Evolutionary conservation across 2,329 filamentous ascomycete species (phyloP).

Genomic region (Beauveria australis): DNA sequence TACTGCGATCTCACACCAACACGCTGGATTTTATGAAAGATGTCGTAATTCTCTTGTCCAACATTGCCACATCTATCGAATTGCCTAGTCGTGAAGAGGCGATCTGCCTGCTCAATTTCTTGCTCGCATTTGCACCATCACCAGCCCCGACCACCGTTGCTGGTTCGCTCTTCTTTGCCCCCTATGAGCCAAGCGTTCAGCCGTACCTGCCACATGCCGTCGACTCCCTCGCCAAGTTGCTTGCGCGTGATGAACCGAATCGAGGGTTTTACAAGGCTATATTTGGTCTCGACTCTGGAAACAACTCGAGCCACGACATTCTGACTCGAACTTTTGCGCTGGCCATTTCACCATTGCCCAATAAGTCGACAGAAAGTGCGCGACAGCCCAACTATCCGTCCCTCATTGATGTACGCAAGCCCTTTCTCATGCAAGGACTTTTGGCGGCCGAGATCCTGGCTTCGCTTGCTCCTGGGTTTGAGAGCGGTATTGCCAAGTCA

Average conservation of each 20-base stretch:
- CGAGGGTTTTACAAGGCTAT: constrained; percentile 74
- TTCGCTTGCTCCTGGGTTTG: constrained; percentile 62
- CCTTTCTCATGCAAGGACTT: constrained; percentile 85
- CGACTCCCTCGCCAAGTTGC: constrained; percentile 81
- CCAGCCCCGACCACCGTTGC: constrained; percentile 55
- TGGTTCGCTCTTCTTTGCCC: constrained; percentile 62
- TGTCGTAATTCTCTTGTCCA: constrained; percentile 78
- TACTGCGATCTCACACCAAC: constrained; percentile 74
- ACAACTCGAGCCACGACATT: constrained; percentile 63
- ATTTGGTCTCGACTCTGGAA: constrained; percentile 61
- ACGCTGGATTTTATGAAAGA: constrained; percentile 98
- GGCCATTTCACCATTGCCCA: constrained; percentile 76
- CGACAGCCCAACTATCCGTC: constrained; percentile 53
- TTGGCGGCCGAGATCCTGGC: constrained; percentile 84
- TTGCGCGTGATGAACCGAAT: constrained; percentile 91
- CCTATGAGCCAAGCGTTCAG: constrained; percentile 74
- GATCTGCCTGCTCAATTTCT: constrained; percentile 75
- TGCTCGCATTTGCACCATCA: constrained; percentile 80
- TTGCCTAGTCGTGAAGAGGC: constrained; percentile 83
- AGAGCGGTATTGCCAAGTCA: constrained; percentile 60
- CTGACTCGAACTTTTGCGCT: constrained; percentile 82
- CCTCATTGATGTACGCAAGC: constrained; percentile 74
- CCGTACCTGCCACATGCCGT: constrained; percentile 84
- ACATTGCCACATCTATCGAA: constrained; percentile 72
- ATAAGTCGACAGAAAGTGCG: constrained; percentile 43